A percentile compares a stretch with the other conserved stretches of the same genome.
These are phyloP conservation scores for Colletotrichum sp. DNA, from an alignment of 2,329 filamentous ascomycete genomes.

Conservation along the genomic window DNA sequence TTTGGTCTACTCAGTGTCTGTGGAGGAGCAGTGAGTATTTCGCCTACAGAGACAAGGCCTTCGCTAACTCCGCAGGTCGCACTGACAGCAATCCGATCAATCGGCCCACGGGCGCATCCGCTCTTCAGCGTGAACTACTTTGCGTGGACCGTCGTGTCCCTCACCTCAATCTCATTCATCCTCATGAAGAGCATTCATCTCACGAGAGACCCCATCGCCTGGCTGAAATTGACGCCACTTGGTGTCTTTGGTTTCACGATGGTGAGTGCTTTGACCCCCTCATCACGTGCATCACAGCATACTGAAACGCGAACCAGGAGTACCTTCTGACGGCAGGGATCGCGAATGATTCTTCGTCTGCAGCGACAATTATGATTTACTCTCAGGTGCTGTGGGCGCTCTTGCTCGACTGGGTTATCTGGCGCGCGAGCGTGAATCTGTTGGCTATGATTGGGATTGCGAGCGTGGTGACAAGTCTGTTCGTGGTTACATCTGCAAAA, in stretches of 20 bases:
- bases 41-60: accelerated
- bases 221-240: slow-evolving; percentile 5
- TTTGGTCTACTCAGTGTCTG: slow-evolving; percentile 3
- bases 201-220: not conserved
- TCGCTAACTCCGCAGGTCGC: not conserved
- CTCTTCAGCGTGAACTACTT: slow-evolving; percentile 7
- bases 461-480: not conserved
- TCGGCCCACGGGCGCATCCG: not conserved
- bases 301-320: not conserved
- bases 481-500: slow-evolving; percentile 5
- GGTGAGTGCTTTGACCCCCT: not conserved
- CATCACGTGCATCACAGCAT: no score
- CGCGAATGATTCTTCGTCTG: slow-evolving; percentile 1
- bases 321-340: slow-evolving; percentile 3
- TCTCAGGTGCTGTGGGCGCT: slow-evolving; percentile 11
- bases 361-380: slow-evolving; percentile 4
- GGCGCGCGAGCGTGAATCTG: not conserved
- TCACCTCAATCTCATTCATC: not conserved
- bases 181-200: not conserved
- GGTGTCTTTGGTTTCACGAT: slow-evolving; percentile 10
- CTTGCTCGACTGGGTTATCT: not conserved
- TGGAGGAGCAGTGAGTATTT: not conserved
- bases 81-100: slow-evolving; percentile 5
- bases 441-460: not conserved
- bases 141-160: not conserved